These are phyloP conservation scores for Skeletonema grethae DNA, from an alignment of 108 stramenopile species.

Conservation along the genomic window DNA sequence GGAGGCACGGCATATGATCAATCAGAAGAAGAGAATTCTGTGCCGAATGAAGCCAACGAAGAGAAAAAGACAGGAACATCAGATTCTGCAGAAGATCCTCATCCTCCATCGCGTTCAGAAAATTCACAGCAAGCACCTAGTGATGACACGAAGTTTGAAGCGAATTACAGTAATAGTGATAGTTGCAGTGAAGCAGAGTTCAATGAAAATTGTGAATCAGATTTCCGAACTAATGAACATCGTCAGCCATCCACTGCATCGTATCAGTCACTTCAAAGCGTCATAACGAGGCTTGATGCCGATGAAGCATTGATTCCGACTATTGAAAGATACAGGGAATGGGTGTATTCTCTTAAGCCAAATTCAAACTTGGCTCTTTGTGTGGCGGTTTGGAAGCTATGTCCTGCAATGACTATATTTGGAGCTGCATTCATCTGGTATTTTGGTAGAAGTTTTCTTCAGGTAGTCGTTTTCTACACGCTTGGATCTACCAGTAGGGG, in stretches of 20 bases:
- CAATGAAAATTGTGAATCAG: not conserved
- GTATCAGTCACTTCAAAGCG: conserved; percentile 24
- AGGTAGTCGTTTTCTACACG: not conserved
- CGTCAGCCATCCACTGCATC: conserved; percentile 15
- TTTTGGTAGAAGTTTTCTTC: not conserved
- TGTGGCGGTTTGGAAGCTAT: conserved; percentile 32
- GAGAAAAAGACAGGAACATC: not conserved
- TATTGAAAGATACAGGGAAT: conserved; percentile 28
- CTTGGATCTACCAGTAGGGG: not conserved
- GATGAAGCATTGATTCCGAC: conserved; percentile 43
- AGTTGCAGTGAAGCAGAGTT: not conserved
- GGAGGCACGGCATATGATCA: not conserved
- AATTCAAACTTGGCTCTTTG: conserved; percentile 21
- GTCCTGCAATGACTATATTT: conserved; percentile 19
- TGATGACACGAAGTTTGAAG: not conserved
- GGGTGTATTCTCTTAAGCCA: conserved; percentile 38
- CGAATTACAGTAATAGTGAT: not conserved
- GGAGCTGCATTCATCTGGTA: conserved; percentile 1
- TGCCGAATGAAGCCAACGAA: not conserved
- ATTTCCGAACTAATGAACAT: not conserved
- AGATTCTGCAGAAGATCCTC: not conserved
- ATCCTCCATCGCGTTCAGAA: not conserved
- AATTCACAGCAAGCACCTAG: not conserved
- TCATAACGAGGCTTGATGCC: conserved; percentile 41
- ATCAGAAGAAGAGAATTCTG: not conserved